Base-by-base conservation (phyloP, 202 grass and related monocot species). In the Saccharum hybrid region DNA sequence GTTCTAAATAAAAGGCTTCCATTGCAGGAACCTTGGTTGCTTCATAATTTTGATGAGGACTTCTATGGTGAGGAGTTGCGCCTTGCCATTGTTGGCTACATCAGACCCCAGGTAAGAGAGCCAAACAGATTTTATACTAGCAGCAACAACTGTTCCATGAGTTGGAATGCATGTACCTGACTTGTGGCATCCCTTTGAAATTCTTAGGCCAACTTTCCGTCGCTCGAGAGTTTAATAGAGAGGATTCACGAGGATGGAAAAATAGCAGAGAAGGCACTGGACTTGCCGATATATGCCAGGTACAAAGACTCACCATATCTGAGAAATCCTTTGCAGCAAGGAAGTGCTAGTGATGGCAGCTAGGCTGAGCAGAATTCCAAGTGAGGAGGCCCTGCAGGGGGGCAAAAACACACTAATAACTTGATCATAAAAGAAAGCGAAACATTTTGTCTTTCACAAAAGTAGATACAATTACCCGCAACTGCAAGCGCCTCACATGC, bases 1-100 rank as follows among this genome's bases (percentile, higher is more conserved):
- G 72, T 77, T 59, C 7, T 84, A 28, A 46, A 3, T 86, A 85
- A 84, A 87, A 10, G 15, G 11, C 2, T 26, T 74, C 57, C 57
- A 8, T 88, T 71, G 30, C 87, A 96, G 96, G 96, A 98, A 81
- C 91, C 96, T n/a, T 98, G 96, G 93, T 74, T 98, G 91, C 91
- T 96, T 88, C 91, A 96, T 84, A 72, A 90, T 69, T 98, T 98
- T 60, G 83, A 21, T 2, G 93, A 96, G 72, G 87, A 96, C 76
- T 96, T 98, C 4, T 98, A 98, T 13, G 93, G 93, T 46, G 91
- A 96, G 91, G 96, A 98, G 88, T 56, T 98, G 38, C 89, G 86
- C 66, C 96, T 96, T 69, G 89, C 79, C 85, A 94, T 98, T 66
- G 89, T 94, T 78, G 96, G 93, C 33, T 98, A 98, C 79, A 94